Base-by-base conservation (phyloP, 768 basidiomycete genomes). In the Suillus clintonianus region DNA sequence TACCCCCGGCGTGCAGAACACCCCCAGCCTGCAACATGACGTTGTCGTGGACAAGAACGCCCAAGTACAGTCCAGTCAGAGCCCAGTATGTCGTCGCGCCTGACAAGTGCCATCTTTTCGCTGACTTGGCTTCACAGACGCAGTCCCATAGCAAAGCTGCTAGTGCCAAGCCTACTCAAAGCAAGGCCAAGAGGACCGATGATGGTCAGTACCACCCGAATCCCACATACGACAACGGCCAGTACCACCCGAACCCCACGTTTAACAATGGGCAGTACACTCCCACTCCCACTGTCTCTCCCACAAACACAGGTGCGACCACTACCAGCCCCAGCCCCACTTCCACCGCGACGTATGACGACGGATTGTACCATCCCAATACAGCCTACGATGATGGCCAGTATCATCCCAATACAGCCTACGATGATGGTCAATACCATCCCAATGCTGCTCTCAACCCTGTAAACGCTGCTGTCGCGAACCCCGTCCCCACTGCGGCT, bases 191-290 rank as follows among this genome's bases (percentile, higher is more conserved):
- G 34, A 62, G 64, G 24, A 53, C 30, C n/a, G 71, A 72, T 5
- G 64, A 70, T 47, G 67, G 66, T 27, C 41, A 39, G 30, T 62
- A 68, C 34, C 54, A 50, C 58, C 61, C 63, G 2, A 50, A 57
- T 14, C 0, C 65, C 17, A 4, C 62, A 39, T 53, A 22, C 15
- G 74, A 72, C 24, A 58, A 76, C 8, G 67, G 70, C 17, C 63
- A 67, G 27, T 66, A 69, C 42, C 68, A 69, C 36, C 71, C 73
- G 1, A 67, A 64, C 8, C 64, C 71, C 39, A 64, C 71, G 32
- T 72, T 62, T 41, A 62, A 70, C 45, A 61, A 71, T 53, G 67
- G 64, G 0, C 9, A 61, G 59, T 53, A 68, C 19, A n/a, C n/a
- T n/a, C n/a, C n/a, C n/a, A n/a, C n/a, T n/a, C n/a, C n/a, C n/a